Evolutionary conservation across 495 filamentous ascomycete species (phyloP), one percentile per base, ranked within the genome.

Genomic region (Staphylotrichum longicolle): DNA sequence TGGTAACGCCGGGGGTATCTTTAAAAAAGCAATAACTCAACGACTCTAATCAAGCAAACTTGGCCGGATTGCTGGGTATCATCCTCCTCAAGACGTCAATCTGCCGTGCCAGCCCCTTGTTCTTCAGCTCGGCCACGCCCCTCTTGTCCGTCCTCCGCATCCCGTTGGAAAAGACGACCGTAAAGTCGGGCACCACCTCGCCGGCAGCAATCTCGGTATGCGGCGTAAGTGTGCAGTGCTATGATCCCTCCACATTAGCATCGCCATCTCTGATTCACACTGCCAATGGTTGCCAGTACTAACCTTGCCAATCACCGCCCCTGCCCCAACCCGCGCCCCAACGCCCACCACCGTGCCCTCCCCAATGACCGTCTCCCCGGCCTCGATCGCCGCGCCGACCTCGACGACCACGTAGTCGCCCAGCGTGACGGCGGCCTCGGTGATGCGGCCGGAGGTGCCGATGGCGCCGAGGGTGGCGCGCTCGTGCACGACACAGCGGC

Each of bases 401-500:
- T 90, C 86, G 6, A 91, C 74, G 0, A 79, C 82, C 1, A 83
- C 85, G 37, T 81, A 82, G 58, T 83, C 80, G 11, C 79, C 83
- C 47, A 90, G 69, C 15, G 76, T 66, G 1, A 87, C 80, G 4
- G 74, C 77, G 9, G 66, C 68, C 32, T 66, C 71, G 7, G 68
- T 66, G 11, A 51, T 37, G 9, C 67, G 58, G 12, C 68, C 73
- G 1, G 61, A 60, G 7, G 55, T 69, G 32, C 75, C 70, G 11
- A 71, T 63, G 5, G 78, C 77, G 0, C 85, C 86, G n/a, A 92
- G 78, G 4, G 74, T 74, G 33, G 79, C 77, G 52, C 88, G 86
- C 75, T 96, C 92, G 63, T 85, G 82, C 50, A 96, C 82, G 40
- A 94, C 87, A 71, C 88, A 90, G 42, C 84, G 79, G 10, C 86